A percentile compares a stretch with the other conserved stretches of the same genome.
These are phyloP conservation scores for Thermothelomyces thermophilus DNA, from an alignment of 2,329 filamentous ascomycete species.

Conservation along the genomic window DNA sequence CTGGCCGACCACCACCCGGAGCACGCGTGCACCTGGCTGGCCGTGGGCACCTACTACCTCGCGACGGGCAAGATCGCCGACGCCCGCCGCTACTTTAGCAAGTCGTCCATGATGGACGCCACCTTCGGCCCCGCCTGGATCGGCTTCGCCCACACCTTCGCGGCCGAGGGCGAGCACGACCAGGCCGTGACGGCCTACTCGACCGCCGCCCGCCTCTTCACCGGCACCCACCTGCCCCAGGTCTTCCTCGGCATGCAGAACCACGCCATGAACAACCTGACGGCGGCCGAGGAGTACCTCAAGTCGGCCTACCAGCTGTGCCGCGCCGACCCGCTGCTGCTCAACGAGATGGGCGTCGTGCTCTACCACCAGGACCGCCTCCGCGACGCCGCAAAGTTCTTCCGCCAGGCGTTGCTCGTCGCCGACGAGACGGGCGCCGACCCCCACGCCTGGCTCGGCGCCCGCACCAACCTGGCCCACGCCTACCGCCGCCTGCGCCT, in stretches of 20 bases:
- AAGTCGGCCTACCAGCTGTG: conserved; percentile 81
- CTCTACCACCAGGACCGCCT: conserved; percentile 84
- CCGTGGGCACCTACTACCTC: conserved; percentile 93
- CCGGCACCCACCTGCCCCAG: conserved; percentile 92
- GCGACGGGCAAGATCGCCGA: conserved; percentile 84
- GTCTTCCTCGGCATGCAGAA: conserved; percentile 98
- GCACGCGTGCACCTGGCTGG: conserved; percentile 87
- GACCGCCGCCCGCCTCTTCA: conserved; percentile 88
- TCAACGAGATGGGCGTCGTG: conserved; percentile 96
- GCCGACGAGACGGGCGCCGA: conserved; percentile 78
- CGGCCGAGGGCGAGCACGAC: conserved; percentile 94
- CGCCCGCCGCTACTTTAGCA: conserved; percentile 91
- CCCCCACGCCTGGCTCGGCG: conserved; percentile 73
- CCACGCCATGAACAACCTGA: conserved; percentile 90
- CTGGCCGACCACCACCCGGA: conserved; percentile 86
- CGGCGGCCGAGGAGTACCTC: conserved; percentile 87
- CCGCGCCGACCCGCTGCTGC: conserved; percentile 75
- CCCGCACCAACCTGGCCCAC: conserved; percentile 83
- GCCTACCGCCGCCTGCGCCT: conserved; percentile 68
- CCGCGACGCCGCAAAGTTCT: conserved; percentile 68
- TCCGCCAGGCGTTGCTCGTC: conserved; percentile 68
- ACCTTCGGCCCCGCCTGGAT: conserved; percentile 98
- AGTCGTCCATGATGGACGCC: conserved; percentile 94
- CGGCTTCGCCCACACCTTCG: conserved; percentile 96
- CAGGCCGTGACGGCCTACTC: conserved; percentile 97